These are phyloP conservation scores for Zostera marina DNA, from an alignment of 116 monocot species.

Conservation along the genomic window DNA sequence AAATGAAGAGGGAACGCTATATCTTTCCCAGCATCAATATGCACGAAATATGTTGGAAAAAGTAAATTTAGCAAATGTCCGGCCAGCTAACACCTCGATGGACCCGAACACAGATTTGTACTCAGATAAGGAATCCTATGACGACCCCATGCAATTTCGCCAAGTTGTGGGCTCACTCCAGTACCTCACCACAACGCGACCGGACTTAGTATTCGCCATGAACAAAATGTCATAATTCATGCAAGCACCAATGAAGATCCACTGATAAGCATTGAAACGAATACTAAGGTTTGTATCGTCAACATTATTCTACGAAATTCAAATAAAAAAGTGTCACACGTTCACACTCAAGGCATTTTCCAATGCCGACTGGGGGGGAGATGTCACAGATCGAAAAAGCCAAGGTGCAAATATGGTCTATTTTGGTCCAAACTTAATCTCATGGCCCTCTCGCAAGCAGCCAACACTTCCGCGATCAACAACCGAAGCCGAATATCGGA, in stretches of 20 bases:
- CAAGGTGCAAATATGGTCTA: not conserved
- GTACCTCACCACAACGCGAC: not conserved
- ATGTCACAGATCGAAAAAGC: too few relatives aligned
- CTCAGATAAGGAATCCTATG: not conserved
- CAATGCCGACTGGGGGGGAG: not conserved
- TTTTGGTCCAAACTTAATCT: not conserved
- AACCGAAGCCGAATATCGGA: not conserved
- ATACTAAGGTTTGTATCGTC: not conserved
- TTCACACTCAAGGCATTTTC: not conserved
- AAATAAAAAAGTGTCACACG: accelerated
- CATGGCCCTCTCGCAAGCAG: conserved; percentile 2
- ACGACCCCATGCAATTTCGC: not conserved
- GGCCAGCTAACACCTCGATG: not conserved
- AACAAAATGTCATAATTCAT: not conserved
- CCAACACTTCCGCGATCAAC: not conserved
- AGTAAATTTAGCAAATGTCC: too few relatives aligned
- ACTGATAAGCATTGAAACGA: not conserved
- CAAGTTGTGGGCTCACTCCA: too few relatives aligned
- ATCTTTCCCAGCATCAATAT: too few relatives aligned
- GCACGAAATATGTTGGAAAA: too few relatives aligned
- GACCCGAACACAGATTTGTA: not conserved
- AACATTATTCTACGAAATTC: not conserved
- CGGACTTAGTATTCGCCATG: not conserved
- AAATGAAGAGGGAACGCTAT: too few relatives aligned
- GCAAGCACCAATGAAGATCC: not conserved